Conservation (phyloP, 805 yeast genomes). For the Teunomyces barrocoloradensis region DNA sequence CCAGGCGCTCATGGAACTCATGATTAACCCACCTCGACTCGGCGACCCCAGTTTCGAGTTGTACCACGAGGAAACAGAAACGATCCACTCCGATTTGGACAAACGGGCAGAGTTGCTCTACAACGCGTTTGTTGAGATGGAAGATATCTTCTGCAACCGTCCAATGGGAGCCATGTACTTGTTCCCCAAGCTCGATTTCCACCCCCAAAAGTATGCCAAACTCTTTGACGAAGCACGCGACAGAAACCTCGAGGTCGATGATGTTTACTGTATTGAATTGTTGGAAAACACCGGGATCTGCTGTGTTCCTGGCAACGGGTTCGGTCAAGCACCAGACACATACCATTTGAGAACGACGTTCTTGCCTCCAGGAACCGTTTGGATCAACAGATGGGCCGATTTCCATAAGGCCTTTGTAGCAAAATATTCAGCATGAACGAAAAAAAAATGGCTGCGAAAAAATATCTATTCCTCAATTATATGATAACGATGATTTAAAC, state of each 20-base stretch:
- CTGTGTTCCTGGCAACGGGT: constrained; percentile 96
- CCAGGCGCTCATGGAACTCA: constrained; percentile 87
- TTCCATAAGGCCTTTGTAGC: constrained; percentile 76
- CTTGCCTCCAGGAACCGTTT: constrained; percentile 90
- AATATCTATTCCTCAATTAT: background rate
- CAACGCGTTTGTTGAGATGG: constrained; percentile 70
- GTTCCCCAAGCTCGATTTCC: constrained; percentile 75
- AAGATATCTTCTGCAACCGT: constrained; percentile 78
- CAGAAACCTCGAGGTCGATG: constrained; percentile 67
- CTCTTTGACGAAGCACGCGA: constrained; percentile 62
- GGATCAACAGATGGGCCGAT: constrained; percentile 74
- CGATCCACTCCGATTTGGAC: constrained; percentile 61
- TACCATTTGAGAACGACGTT: constrained; percentile 95
- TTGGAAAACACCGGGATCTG: constrained; percentile 91
- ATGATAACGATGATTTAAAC: too few relatives aligned
- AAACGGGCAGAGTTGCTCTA: constrained; percentile 64
- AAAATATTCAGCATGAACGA: constrained; percentile 36
- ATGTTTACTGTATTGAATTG: constrained; percentile 80
- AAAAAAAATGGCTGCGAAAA: background rate
- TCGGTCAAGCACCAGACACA: constrained; percentile 88
- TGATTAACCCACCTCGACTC: constrained; percentile 84
- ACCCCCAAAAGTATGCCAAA: constrained; percentile 42
- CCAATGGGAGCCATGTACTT: constrained; percentile 99
- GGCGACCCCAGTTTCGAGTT: constrained; percentile 74
- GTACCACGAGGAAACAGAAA: constrained; percentile 59